Evolutionary conservation across 192 early-diverging fungal genomes (phyloP), one percentile per base, ranked within the genome.

Genomic region (Coemansia pectinata): DNA sequence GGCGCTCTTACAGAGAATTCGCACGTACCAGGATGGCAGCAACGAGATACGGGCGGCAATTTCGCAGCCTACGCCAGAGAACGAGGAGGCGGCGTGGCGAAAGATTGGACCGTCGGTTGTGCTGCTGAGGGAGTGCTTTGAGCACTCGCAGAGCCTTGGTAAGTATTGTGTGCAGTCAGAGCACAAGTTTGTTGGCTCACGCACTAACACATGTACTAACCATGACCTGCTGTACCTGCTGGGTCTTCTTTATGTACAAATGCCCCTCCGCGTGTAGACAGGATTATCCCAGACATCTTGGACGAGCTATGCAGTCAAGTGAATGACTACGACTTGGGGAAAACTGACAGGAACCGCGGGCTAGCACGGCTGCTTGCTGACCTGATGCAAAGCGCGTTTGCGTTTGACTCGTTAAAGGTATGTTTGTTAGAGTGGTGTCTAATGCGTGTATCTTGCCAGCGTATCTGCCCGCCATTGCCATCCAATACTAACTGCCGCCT

Each of bases 321-420:
- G 25, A 62, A 40, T 62, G 71, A 68, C 33, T 62, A 67, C 11
- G 71, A 73, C 48, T 41, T 62, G 10, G 71, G 64, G 15, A 57
- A 44, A 36, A 66, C 69, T 2, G 71, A 76, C 63, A 65, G 83
- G 36, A 87, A 92, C 65, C 94, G 93, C 61, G 92, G 92, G 17
- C 87, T 94, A 36, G 89, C 94, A 10, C 89, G 90, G 69, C 81
- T 90, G 55, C 78, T 97, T 50, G 94, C 93, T 8, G 90, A 94
- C 57, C 78, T 97, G 58, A 85, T 98, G 44, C 88, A 92, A 72
- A 95, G 96, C 78, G 90, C 90, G 33, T 92, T 93, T 78, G 87
- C 91, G 39, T 98, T 98, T 85, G 97, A 98, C 74, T 89, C 91
- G 69, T 74, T 97, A 10, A 98, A 98, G 89, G 93, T 92, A 84